Percentiles rank a stretch among this genome's conserved stretches.
Evolutionary conservation across 1,284 basidiomycete species (phyloP).

Genomic region (Ustilago sp.): DNA sequence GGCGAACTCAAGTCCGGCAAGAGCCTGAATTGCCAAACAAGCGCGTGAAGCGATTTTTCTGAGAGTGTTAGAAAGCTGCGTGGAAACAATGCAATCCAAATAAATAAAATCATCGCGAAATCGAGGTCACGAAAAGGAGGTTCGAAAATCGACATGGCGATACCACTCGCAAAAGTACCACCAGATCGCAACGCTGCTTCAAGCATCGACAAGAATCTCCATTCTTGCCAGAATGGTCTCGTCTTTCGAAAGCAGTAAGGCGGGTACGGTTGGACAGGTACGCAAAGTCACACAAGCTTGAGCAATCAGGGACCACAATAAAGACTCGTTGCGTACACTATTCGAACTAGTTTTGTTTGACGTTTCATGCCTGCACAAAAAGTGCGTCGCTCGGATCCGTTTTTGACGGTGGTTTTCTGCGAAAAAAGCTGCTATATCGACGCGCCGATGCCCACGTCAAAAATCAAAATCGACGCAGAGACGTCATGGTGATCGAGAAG

Average conservation of each 20-base stretch:
- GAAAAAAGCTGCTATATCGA: neutral
- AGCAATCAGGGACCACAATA: neutral
- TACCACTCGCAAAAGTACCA: neutral
- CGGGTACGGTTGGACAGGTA: neutral
- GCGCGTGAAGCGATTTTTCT: neutral
- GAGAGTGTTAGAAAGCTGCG: slow-evolving; percentile 4
- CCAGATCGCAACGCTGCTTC: neutral
- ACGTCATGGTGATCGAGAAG: slow-evolving; percentile 19
- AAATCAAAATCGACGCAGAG: slow-evolving; percentile 6
- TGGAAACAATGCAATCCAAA: slow-evolving; percentile 1
- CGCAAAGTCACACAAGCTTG: neutral
- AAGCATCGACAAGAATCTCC: too few species aligned
- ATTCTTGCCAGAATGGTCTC: too few species aligned
- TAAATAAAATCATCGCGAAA: neutral
- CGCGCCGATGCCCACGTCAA: slow-evolving; percentile 27
- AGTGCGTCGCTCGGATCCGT: neutral
- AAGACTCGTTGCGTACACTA: neutral
- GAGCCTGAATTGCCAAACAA: slow-evolving; percentile 12
- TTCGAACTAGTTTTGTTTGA: neutral
- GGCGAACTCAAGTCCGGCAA: neutral
- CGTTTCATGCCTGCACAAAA: slow-evolving; percentile 2
- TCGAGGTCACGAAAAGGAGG: slow-evolving; percentile 12
- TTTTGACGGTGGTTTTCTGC: neutral
- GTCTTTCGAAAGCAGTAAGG: neutral
- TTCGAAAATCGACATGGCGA: neutral